Percentiles rank a stretch among this genome's conserved stretches.
Evolutionary conservation across 2,329 filamentous ascomycete species (phyloP).

Genomic region (Beauveria sp.): DNA sequence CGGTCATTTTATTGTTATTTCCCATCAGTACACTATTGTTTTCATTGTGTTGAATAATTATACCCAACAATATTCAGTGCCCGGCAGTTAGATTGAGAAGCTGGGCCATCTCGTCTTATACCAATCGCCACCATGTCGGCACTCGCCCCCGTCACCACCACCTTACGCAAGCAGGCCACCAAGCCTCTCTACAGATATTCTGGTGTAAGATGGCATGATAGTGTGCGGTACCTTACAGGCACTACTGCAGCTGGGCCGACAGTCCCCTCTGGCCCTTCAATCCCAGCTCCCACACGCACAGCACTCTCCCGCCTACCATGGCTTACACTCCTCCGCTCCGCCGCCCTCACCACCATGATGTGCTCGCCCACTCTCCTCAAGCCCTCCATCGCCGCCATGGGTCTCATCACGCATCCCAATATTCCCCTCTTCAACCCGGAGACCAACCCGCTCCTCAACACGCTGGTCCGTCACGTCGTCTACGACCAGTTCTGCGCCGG

Average conservation of each 20-base stretch:
- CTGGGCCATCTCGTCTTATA: background rate
- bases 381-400: conserved; percentile 20
- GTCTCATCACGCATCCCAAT: conserved; percentile 21
- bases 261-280: background rate
- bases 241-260: conserved; percentile 5
- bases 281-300: conserved; percentile 6
- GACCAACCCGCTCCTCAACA: conserved; percentile 29
- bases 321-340: conserved; percentile 19
- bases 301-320: conserved; percentile 16
- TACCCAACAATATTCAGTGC: background rate
- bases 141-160: conserved; percentile 1
- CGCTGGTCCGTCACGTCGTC: conserved; percentile 35
- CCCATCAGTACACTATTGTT: background rate
- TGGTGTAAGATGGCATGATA: conserved; percentile 5
- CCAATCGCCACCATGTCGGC: conserved; percentile 7
- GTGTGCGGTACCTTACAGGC: conserved; percentile 9
- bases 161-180: background rate
- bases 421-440: conserved; percentile 38
- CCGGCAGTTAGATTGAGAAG: background rate
- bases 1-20: background rate
- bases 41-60: background rate
- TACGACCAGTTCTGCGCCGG: conserved; percentile 53
- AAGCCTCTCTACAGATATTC: conserved; percentile 11
- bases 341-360: conserved; percentile 21
- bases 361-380: conserved; percentile 17